Percentiles rank a stretch among this genome's conserved stretches.
These are phyloP conservation scores for Glycine latifolia DNA, from an alignment of 306 rosid genomes.

Conservation along the genomic window DNA sequence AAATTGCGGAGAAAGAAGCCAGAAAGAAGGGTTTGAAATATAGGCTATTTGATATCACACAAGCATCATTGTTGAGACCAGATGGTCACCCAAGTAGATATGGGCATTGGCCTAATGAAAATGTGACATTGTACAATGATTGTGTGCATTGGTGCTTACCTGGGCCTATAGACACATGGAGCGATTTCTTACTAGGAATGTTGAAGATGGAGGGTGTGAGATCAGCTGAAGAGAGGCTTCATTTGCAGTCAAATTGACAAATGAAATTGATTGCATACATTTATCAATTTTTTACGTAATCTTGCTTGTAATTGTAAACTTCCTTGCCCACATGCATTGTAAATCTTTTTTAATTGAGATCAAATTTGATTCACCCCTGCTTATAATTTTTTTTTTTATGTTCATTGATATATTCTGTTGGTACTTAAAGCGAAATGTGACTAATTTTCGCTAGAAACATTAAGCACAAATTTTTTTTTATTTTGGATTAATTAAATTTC, in stretches of 20 bases:
- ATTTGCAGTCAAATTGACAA: constrained; percentile 44
- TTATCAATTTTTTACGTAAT: constrained; percentile 2
- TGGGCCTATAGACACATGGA: constrained; percentile 87
- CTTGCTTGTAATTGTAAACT: constrained; percentile 32
- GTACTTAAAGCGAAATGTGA: no score
- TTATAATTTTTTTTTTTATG: no score
- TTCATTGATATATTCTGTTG: no score
- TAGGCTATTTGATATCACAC: constrained; percentile 74
- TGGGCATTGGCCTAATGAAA: constrained; percentile 86
- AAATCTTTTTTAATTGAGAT: constrained; percentile 4
- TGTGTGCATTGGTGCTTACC: constrained; percentile 97
- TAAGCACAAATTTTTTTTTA: no score
- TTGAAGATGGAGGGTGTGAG: constrained; percentile 79
- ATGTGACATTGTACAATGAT: constrained; percentile 77
- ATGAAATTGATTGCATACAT: constrained; percentile 12
- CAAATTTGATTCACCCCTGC: neutral
- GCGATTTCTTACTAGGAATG: constrained; percentile 77
- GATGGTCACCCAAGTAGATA: constrained; percentile 92
- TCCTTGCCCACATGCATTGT: constrained; percentile 27
- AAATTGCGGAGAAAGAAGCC: constrained; percentile 68
- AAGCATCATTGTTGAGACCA: constrained; percentile 72
- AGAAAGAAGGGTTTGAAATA: constrained; percentile 63
- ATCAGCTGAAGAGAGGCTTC: constrained; percentile 68
- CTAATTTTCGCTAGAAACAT: no score
- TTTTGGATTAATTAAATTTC: no score